These are phyloP conservation scores for Mimosa bimucronata DNA, from an alignment of 306 rosid genomes.

Conservation along the genomic window DNA sequence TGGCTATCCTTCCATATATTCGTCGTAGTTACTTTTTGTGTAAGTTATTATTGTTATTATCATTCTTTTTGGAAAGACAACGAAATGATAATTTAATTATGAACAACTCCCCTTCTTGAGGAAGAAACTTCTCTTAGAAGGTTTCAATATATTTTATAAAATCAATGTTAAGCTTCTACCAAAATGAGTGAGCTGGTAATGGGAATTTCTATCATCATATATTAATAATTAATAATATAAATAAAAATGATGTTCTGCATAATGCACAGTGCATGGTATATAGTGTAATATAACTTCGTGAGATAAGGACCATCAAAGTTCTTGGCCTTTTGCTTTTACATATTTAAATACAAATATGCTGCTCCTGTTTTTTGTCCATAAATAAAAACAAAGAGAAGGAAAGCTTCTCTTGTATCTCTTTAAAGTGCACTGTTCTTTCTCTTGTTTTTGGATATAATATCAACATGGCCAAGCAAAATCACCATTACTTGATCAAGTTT, in stretches of 20 bases:
- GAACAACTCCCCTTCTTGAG: background rate
- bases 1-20: constrained; percentile 2
- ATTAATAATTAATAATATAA: background rate
- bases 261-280: constrained; percentile 1
- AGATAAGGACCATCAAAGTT: background rate
- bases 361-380: background rate
- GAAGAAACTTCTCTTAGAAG: background rate
- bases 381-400: background rate
- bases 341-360: background rate
- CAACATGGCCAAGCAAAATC: constrained; percentile 7
- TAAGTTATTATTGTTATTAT: background rate
- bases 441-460: constrained; percentile 22
- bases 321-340: background rate
- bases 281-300: background rate
- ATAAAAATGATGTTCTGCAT: constrained; percentile 11
- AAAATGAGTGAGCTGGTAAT: constrained; percentile 12
- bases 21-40: background rate
- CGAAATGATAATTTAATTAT: background rate
- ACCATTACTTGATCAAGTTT: constrained; percentile 19
- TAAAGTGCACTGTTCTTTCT: background rate
- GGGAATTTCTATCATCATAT: background rate
- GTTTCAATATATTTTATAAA: background rate
- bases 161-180: background rate
- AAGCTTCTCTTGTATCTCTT: constrained; percentile 15
- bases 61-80: background rate